phyloP scores from a whole-genome alignment of 2,329 filamentous ascomycete genomes.

The Diaporthe amygdali region DNA sequence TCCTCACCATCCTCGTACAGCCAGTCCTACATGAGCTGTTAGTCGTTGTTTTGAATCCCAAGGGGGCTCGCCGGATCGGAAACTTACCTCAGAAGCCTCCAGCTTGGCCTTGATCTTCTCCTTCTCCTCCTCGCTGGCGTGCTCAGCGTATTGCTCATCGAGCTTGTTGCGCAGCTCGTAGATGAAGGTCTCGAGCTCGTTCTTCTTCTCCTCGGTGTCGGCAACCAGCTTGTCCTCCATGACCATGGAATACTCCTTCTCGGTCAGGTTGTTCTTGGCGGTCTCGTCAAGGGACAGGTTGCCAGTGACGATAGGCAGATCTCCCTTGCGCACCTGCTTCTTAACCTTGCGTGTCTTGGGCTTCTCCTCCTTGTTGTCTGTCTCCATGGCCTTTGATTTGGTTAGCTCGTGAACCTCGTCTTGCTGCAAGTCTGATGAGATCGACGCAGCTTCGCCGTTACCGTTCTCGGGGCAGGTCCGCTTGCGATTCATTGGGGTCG shows the following conservation, averaged over 20 bases:
- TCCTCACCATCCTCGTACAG: constrained; percentile 97
- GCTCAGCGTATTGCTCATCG: constrained; percentile 87
- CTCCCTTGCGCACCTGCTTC: constrained; percentile 98
- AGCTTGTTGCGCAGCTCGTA: constrained; percentile 96
- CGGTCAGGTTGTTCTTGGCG: constrained; percentile 69
- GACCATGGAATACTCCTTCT: constrained; percentile 89
- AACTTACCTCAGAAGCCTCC: constrained; percentile 81
- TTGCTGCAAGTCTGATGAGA: neutral
- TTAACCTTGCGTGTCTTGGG: constrained; percentile 94
- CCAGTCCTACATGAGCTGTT: constrained; percentile 75
- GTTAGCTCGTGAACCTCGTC: constrained; percentile 21
- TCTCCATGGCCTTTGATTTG: constrained; percentile 77
- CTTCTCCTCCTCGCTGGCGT: constrained; percentile 93
- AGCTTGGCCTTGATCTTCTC: constrained; percentile 83
- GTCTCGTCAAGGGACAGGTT: constrained; percentile 78
- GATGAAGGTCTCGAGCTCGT: constrained; percentile 97
- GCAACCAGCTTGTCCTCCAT: constrained; percentile 98
- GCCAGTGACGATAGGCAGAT: constrained; percentile 84
- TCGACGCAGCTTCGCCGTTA: constrained; percentile 4
- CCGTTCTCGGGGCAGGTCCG: neutral
- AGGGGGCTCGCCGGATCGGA: neutral
- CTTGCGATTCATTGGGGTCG: constrained; percentile 18
- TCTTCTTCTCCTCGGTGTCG: constrained; percentile 99
- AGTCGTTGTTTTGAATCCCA: constrained; percentile 17
- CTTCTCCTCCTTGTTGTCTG: constrained; percentile 71